Percentiles rank a stretch among this genome's conserved stretches.
phyloP scores from a whole-genome alignment of 23 red algal genomes.

The Gracilaria domingensis region DNA sequence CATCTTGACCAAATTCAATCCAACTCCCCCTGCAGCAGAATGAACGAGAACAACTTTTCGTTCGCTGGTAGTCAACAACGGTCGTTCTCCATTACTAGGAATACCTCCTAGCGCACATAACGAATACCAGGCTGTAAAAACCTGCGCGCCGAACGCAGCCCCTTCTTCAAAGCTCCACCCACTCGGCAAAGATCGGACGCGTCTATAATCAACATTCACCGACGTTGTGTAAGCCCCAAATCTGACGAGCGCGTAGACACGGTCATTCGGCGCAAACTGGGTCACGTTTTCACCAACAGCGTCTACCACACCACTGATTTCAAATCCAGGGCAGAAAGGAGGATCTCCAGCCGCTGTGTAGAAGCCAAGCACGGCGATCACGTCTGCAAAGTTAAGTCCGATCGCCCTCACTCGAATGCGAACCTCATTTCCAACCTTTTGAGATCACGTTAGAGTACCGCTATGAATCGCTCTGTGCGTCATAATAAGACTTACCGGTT shows the following conservation, averaged over 20 bases:
- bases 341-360: constrained; percentile 19
- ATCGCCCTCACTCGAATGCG: constrained; percentile 43
- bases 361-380: constrained; percentile 54
- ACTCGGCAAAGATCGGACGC: constrained; percentile 6
- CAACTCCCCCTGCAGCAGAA: constrained; percentile 65
- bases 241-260: constrained; percentile 32
- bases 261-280: constrained; percentile 15
- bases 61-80: not conserved
- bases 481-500: not conserved
- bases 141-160: constrained; percentile 47
- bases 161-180: constrained; percentile 52
- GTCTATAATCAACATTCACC: constrained; percentile 31
- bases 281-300: constrained; percentile 36
- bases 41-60: constrained; percentile 46
- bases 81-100: not conserved
- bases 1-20: constrained; percentile 41
- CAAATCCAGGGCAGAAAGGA: constrained; percentile 66
- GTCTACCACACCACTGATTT: constrained; percentile 65
- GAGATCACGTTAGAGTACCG: not conserved
- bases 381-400: constrained; percentile 67
- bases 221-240: constrained; percentile 48
- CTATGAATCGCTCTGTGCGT: not conserved
- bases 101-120: constrained; percentile 55
- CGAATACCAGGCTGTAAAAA: constrained; percentile 55
- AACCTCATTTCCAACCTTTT: constrained; percentile 40